phyloP scores from a whole-genome alignment of 208 protist genomes.

The Trypanosoma lewisi region DNA sequence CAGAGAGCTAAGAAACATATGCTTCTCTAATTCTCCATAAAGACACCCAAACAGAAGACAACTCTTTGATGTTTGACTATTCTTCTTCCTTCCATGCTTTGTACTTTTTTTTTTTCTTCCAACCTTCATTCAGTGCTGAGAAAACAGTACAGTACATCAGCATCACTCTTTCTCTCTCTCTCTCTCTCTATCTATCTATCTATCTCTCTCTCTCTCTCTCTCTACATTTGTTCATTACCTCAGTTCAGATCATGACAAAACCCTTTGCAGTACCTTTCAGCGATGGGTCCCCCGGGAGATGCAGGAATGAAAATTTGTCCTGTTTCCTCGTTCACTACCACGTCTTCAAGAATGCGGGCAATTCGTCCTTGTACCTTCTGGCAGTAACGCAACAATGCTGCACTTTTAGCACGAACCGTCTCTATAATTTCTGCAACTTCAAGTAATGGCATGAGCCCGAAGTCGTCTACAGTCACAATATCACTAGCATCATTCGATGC shows the following conservation, averaged over 20 bases:
- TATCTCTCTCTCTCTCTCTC: not conserved
- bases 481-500: slow-evolving; percentile 11
- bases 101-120: too few species aligned
- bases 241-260: slow-evolving; percentile 26
- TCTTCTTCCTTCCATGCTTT: too few species aligned
- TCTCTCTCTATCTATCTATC: not conserved
- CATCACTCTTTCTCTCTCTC: not conserved
- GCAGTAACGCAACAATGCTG: slow-evolving; percentile 25
- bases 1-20: too few species aligned
- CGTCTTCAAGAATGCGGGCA: slow-evolving; percentile 28
- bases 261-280: slow-evolving; percentile 23
- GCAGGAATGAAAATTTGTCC: slow-evolving; percentile 18
- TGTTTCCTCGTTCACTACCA: slow-evolving; percentile 27
- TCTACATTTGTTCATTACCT: slow-evolving; percentile 3
- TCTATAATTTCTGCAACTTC: slow-evolving; percentile 23
- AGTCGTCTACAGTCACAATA: slow-evolving; percentile 14
- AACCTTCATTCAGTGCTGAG: too few species aligned
- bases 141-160: too few species aligned
- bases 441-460: slow-evolving; percentile 20
- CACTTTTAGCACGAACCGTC: slow-evolving; percentile 26
- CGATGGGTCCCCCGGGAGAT: slow-evolving; percentile 23
- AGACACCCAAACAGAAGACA: too few species aligned
- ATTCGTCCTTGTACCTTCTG: slow-evolving; percentile 28
- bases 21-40: too few species aligned
- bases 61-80: too few species aligned